Evolutionary conservation across 768 basidiomycete genomes (phyloP).

Genomic region (Trametes punicea): DNA sequence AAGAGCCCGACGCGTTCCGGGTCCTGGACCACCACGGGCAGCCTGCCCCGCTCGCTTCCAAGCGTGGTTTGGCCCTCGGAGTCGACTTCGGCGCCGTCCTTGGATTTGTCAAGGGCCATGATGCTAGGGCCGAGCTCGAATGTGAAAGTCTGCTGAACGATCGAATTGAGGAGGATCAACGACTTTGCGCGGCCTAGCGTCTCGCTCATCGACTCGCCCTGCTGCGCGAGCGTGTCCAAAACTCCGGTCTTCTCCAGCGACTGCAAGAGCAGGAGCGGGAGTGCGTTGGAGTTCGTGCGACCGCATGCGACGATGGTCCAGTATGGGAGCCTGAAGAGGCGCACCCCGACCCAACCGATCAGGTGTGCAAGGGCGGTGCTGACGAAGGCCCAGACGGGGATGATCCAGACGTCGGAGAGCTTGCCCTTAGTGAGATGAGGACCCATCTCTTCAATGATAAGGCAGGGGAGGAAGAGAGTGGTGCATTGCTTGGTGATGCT

Average conservation of each 20-base stretch:
- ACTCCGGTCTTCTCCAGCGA: conserved; percentile 24
- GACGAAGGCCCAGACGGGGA: conserved; percentile 25
- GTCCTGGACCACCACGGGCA: conserved; percentile 21
- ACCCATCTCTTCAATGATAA: conserved; percentile 29
- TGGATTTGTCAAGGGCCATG: conserved; percentile 20
- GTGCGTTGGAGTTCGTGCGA: conserved; percentile 27
- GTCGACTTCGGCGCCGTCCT: background rate
- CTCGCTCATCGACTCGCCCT: conserved; percentile 11
- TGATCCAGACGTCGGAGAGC: conserved; percentile 22
- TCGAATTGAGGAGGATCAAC: conserved; percentile 25
- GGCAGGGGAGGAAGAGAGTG: conserved; percentile 27
- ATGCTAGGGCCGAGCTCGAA: conserved; percentile 26
- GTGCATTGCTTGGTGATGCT: conserved; percentile 25
- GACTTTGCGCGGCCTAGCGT: conserved; percentile 23
- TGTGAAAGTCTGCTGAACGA: conserved; percentile 27
- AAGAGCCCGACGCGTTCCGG: conserved; percentile 25
- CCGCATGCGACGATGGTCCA: conserved; percentile 30
- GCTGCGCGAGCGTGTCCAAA: conserved; percentile 13
- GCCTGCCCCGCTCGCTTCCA: conserved; percentile 5
- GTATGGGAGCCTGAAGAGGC: conserved; percentile 17
- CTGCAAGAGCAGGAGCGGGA: conserved; percentile 27
- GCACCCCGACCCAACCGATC: conserved; percentile 22
- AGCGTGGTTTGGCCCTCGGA: conserved; percentile 1
- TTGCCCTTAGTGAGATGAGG: conserved; percentile 22
- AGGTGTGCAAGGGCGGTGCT: conserved; percentile 24